These are phyloP conservation scores for Cicer chorassanicum DNA, from an alignment of 306 rosid species.

Conservation along the genomic window DNA sequence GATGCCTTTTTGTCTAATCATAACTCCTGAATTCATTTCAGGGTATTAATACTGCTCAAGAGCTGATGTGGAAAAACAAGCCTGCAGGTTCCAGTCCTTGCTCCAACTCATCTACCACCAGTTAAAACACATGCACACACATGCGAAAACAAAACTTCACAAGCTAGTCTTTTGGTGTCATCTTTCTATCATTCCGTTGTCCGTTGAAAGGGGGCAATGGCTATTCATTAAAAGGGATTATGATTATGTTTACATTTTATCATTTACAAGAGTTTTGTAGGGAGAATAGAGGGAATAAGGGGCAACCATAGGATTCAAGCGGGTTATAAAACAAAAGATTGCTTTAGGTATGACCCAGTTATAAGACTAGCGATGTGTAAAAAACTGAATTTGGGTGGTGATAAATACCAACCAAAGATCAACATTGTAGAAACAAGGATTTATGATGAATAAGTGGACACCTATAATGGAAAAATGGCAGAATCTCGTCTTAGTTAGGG, in stretches of 20 bases:
- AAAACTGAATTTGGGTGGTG: conserved; percentile 12
- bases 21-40: conserved; percentile 45
- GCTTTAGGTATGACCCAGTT: background rate
- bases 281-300: conserved; percentile 3
- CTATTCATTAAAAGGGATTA: background rate
- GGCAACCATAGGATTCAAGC: background rate
- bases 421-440: background rate
- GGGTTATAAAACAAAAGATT: background rate
- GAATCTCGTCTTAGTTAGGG: background rate
- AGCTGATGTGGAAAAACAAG: conserved; percentile 86
- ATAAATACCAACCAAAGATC: conserved; percentile 5
- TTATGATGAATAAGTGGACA: background rate
- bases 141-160: background rate
- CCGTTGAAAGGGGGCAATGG: background rate
- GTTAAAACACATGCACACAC: background rate
- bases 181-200: background rate
- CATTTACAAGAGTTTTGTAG: conserved; percentile 1
- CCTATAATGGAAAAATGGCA: background rate
- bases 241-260: background rate
- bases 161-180: conserved; percentile 5
- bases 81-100: conserved; percentile 68
- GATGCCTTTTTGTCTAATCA: conserved; percentile 19
- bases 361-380: background rate
- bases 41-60: conserved; percentile 73
- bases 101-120: conserved; percentile 4